Conservation (phyloP, 2,329 filamentous ascomycete species). For the Tothia fuscella region DNA sequence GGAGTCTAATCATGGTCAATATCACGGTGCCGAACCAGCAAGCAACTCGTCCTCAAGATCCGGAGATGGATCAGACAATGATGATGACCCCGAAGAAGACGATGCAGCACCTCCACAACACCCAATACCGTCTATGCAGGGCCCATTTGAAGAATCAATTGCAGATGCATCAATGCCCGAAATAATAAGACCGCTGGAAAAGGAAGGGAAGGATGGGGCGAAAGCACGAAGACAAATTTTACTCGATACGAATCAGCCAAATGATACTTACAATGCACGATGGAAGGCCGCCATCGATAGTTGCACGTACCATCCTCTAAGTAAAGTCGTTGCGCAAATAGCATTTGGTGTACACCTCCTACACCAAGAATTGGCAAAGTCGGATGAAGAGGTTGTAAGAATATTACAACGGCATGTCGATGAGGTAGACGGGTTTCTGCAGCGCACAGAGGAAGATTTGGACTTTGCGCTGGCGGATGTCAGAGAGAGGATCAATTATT, state of each 20-base stretch:
- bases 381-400: slow-evolving; percentile 72
- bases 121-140: slow-evolving; percentile 65
- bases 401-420: slow-evolving; percentile 90
- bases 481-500: slow-evolving; percentile 62
- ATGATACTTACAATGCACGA: slow-evolving; percentile 56
- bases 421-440: slow-evolving; percentile 83
- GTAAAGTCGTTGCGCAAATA: slow-evolving; percentile 85
- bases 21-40: no score
- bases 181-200: slow-evolving; percentile 29
- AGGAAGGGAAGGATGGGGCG: slow-evolving; percentile 35
- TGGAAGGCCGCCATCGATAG: slow-evolving; percentile 64
- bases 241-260: slow-evolving; percentile 55
- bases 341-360: slow-evolving; percentile 86
- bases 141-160: slow-evolving; percentile 72
- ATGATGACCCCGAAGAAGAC: slow-evolving; percentile 14
- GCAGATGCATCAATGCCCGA: slow-evolving; percentile 45
- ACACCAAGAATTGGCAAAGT: slow-evolving; percentile 75
- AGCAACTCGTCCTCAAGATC: no score
- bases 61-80: no score
- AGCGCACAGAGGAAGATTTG: slow-evolving; percentile 76
- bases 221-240: slow-evolving; percentile 53
- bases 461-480: slow-evolving; percentile 68
- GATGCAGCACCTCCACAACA: slow-evolving; percentile 41
- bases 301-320: slow-evolving; percentile 74
- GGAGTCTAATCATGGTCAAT: no score